Evolutionary conservation across 169 alveolate genomes (phyloP), one percentile per base, ranked within the genome.

Genomic region (Theileria equi): DNA sequence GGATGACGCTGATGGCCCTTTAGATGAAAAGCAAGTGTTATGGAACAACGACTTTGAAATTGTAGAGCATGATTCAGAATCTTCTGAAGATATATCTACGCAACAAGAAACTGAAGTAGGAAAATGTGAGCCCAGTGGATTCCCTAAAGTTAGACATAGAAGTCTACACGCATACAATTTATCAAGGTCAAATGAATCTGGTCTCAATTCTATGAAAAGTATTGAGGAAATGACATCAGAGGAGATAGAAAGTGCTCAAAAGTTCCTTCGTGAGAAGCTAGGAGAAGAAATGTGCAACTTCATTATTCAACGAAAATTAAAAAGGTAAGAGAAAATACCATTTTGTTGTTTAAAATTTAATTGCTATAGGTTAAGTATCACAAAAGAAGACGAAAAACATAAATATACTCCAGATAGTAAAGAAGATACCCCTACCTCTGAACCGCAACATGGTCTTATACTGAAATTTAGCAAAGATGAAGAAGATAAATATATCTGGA

Each of bases 401-500:
- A 23, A 66, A 64, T 36, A 28, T 34, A 17, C 11, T 36, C 32
- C 23, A 16, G 13, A 38, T 13, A 13, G 45, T 13, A 38, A 38
- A 38, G 13, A 13, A 13, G 13, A 13, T 38, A 13, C n/a, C n/a
- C n/a, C n/a, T n/a, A 25, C 40, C 58, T 16, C 2, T 34, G 53
- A 43, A 17, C 23, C 38, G 8, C n/a, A 31, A 21, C 32, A 60
- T 31, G 70, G 38, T 25, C 5, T 74, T 44, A 41, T 59, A 2
- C 68, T 77, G 45, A 77, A 67, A 26, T 43, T 40, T 17, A 60
- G 58, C 34, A 45, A 31, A 8, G 32, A 59, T 11, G 86, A 86
- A 76, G 34, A 79, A 23, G 82, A 79, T 0, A 86, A 86, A 64
- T 44, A 79, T 35, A 81, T 81, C 70, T 86, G 92, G 92, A 86